phyloP scores from a whole-genome alignment of 2,329 filamentous ascomycete genomes.

The Ophiostoma ulmi region DNA sequence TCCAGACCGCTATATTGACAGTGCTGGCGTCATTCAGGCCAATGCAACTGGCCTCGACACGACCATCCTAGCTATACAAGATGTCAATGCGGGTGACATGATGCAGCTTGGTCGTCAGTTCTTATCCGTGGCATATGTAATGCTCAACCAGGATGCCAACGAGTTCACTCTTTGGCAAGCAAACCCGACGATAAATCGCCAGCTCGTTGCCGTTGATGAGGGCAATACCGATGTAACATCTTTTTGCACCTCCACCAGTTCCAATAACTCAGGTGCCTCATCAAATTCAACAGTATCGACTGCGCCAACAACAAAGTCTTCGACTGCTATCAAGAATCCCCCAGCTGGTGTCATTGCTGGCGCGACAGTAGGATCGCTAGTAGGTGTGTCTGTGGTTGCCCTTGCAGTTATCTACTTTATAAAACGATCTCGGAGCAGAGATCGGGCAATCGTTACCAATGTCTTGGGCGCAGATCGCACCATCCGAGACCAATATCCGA shows the following conservation, averaged over 20 bases:
- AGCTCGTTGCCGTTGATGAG: background rate
- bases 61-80: background rate
- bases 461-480: background rate
- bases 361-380: background rate
- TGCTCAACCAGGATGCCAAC: slow-evolving; percentile 2
- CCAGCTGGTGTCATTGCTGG: background rate
- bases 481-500: background rate
- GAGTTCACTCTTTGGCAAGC: background rate
- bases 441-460: background rate
- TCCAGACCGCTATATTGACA: background rate
- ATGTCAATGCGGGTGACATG: background rate
- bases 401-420: background rate
- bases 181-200: background rate
- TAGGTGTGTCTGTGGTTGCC: background rate
- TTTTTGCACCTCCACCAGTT: background rate
- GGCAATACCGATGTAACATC: background rate
- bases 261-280: background rate
- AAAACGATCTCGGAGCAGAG: background rate
- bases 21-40: background rate
- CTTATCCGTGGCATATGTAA: background rate
- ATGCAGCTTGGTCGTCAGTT: background rate
- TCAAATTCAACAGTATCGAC: background rate
- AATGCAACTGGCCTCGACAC: background rate
- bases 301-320: background rate
- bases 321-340: background rate